Evolutionary conservation across 2,329 filamentous ascomycete genomes (phyloP), one percentile per base, ranked within the genome.

Genomic region (Rhexocercosporidium sp.): DNA sequence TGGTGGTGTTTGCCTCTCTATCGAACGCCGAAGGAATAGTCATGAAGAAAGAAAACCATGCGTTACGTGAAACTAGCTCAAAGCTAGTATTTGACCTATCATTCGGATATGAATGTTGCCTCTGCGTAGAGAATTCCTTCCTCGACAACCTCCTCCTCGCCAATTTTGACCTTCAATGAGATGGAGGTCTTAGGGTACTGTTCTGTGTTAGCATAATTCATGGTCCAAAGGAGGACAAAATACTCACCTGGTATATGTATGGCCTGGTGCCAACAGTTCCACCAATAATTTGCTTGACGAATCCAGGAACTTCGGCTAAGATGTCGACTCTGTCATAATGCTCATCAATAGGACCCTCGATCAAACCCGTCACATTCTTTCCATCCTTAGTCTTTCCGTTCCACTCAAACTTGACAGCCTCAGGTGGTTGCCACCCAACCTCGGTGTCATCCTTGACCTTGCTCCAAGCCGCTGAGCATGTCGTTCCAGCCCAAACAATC

Each of bases 251-350:
- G 82, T 97, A 99, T 75, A 99, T 98, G 80, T 97, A 99, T 5
- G 96, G 96, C 83, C 94, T 96, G 31, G 96, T 97, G 70, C 96
- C 96, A 3, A 91, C 93, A 14, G 95, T 93, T 71, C 88, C 90
- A 51, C 92, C 92, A 29, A 97, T 94, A 77, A 99, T 93, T 74
- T 90, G 90, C 87, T 99, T 99, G 79, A 99, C 90, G 75, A 99
- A 97, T 34, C 91, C 93, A 3, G 96, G 96, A 41, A 99, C 92
- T 80, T 99, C 94, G 27, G 92, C 93, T 93, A 99, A 96, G 75
- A 99, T 91, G 81, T 99, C 96, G 71, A 99, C 89, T 71, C 91
- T 88, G 80, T 99, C 96, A 37, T 90, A 82, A 59, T 89, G 88
- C 61, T 88, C 82, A 29, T 89, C 92, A 14, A 97, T 83, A 41